Evolutionary conservation across 108 stramenopile species (phyloP).

Genomic region (Craspedostauros australis): DNA sequence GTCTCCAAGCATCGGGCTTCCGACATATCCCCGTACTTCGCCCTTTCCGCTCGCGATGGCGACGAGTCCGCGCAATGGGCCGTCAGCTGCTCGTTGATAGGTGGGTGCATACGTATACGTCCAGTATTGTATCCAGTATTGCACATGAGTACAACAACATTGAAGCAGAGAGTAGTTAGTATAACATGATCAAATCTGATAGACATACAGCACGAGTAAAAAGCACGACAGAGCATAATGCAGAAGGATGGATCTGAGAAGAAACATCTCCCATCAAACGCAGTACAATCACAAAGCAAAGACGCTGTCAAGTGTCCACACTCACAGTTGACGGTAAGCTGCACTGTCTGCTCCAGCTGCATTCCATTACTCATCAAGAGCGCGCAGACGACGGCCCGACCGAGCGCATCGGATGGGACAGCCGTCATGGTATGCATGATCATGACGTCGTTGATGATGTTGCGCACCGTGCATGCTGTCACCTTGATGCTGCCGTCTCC

Average conservation of each 20-base stretch:
- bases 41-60: conserved; percentile 65
- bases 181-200: no score
- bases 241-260: no score
- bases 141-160: no score
- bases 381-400: conserved; percentile 57
- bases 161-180: no score
- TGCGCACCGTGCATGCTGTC: conserved; percentile 72
- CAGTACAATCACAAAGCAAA: no score
- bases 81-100: conserved; percentile 63
- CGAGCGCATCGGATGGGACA: conserved; percentile 63
- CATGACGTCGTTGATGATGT: conserved; percentile 77
- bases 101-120: no score
- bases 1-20: conserved; percentile 61
- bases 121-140: background rate
- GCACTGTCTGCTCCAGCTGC: conserved; percentile 79
- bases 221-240: no score
- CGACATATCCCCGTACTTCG: conserved; percentile 69
- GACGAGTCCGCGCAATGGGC: conserved; percentile 68
- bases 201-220: no score
- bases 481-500: conserved; percentile 74
- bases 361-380: conserved; percentile 76
- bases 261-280: no score
- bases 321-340: conserved; percentile 64
- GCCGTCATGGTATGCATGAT: conserved; percentile 72
- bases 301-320: background rate